phyloP scores from a whole-genome alignment of 768 basidiomycete genomes.

The Auriscalpium vulgare region DNA sequence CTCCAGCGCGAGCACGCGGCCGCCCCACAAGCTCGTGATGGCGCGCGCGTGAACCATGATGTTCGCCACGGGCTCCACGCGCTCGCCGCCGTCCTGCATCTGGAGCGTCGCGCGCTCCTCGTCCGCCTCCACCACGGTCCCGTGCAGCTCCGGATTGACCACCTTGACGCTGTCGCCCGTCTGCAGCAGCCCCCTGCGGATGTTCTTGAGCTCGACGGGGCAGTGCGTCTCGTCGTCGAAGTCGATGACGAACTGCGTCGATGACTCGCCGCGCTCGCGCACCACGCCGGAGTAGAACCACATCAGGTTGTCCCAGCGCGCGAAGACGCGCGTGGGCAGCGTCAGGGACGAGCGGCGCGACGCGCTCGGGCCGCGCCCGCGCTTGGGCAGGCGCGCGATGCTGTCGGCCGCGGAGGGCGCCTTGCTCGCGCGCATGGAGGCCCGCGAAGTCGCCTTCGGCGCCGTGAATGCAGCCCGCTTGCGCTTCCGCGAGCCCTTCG shows the following conservation, averaged over 20 bases:
- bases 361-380: constrained; percentile 12
- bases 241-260: constrained; percentile 36
- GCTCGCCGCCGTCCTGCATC: constrained; percentile 2
- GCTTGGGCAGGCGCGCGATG: constrained; percentile 12
- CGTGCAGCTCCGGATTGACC: constrained; percentile 20
- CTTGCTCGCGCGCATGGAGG: constrained; percentile 15
- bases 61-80: constrained; percentile 7
- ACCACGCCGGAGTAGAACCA: constrained; percentile 58
- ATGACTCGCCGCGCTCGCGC: constrained; percentile 23
- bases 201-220: constrained; percentile 38
- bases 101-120: constrained; percentile 17
- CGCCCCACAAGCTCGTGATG: constrained; percentile 43
- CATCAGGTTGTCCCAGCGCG: constrained; percentile 53
- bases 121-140: constrained; percentile 25
- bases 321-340: constrained; percentile 55
- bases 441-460: constrained; percentile 19
- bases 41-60: constrained; percentile 46
- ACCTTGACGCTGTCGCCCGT: constrained; percentile 51
- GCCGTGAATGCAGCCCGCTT: constrained; percentile 28
- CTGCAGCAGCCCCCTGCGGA: constrained; percentile 44
- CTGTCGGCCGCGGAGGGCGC: constrained; percentile 15
- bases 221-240: constrained; percentile 60
- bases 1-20: constrained; percentile 38
- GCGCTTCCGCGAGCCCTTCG: constrained; percentile 34
- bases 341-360: constrained; percentile 8